A percentile compares a stretch with the other conserved stretches of the same genome.
phyloP scores from a whole-genome alignment of 441 rosid genomes.

The Erysimum cheiri region DNA sequence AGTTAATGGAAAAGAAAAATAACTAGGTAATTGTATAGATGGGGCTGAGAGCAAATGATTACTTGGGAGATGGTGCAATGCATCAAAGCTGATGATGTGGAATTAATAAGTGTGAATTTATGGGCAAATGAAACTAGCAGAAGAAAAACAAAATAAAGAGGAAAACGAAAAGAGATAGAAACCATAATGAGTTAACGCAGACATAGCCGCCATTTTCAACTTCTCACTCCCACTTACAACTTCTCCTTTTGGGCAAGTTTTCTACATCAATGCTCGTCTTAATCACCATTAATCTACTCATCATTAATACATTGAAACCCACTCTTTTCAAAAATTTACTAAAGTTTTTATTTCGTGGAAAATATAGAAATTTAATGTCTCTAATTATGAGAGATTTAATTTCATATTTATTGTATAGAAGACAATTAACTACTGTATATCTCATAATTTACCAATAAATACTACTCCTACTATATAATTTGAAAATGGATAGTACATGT shows the following conservation, averaged over 20 bases:
- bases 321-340: slow-evolving; percentile 18
- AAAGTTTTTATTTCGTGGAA: neutral
- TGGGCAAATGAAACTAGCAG: slow-evolving; percentile 11
- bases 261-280: slow-evolving; percentile 46
- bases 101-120: slow-evolving; percentile 31
- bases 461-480: too few relatives aligned
- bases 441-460: too few relatives aligned
- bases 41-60: slow-evolving; percentile 44
- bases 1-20: neutral
- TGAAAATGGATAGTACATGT: too few relatives aligned
- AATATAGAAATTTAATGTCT: neutral
- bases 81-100: slow-evolving; percentile 34
- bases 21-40: slow-evolving; percentile 7
- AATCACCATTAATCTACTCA: slow-evolving; percentile 43
- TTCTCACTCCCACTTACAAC: slow-evolving; percentile 39
- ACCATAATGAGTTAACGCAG: slow-evolving; percentile 71
- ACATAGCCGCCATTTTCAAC: slow-evolving; percentile 91
- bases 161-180: neutral
- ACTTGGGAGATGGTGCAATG: slow-evolving; percentile 37
- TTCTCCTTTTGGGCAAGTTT: slow-evolving; percentile 41
- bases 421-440: neutral
- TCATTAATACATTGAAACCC: slow-evolving; percentile 36
- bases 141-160: neutral
- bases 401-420: neutral
- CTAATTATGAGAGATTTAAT: slow-evolving; percentile 16